Conservation (phyloP, 768 basidiomycete species). For the Strobilomyces dryophilus region DNA sequence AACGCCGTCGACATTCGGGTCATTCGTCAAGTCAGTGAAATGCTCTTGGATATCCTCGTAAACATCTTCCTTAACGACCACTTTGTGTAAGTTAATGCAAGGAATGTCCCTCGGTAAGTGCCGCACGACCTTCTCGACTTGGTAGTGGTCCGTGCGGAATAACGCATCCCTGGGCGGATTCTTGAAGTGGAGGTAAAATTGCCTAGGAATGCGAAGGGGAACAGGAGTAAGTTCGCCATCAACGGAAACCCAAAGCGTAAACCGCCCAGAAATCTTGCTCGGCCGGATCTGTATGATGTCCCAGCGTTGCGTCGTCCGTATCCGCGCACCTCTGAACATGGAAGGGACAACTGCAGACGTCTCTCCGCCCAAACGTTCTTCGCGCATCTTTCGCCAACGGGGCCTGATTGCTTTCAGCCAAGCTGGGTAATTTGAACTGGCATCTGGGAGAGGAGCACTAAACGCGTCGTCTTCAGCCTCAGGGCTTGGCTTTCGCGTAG, state of each 20-base stretch:
- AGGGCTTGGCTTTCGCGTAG: constrained; percentile 38
- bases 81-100: constrained; percentile 75
- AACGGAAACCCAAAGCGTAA: constrained; percentile 82
- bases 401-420: constrained; percentile 78
- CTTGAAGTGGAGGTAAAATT: constrained; percentile 92
- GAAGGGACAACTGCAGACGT: constrained; percentile 51
- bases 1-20: constrained; percentile 91
- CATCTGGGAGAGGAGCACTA: constrained; percentile 53
- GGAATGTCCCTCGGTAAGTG: constrained; percentile 77
- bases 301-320: constrained; percentile 71
- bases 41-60: constrained; percentile 86
- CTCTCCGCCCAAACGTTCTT: constrained; percentile 41
- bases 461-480: constrained; percentile 32
- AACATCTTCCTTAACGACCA: constrained; percentile 77
- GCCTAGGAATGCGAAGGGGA: constrained; percentile 80
- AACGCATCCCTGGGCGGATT: constrained; percentile 56
- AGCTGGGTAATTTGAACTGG: constrained; percentile 58
- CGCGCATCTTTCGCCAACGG: constrained; percentile 66
- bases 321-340: constrained; percentile 66
- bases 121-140: constrained; percentile 66
- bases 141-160: constrained; percentile 68
- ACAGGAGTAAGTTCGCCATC: constrained; percentile 76
- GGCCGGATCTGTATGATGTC: constrained; percentile 89
- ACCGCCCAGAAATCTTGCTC: constrained; percentile 74
- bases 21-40: constrained; percentile 89